Evolutionary conservation across 2,329 filamentous ascomycete species (phyloP), one percentile per base, ranked within the genome.

Genomic region (Seiridium unicorne): DNA sequence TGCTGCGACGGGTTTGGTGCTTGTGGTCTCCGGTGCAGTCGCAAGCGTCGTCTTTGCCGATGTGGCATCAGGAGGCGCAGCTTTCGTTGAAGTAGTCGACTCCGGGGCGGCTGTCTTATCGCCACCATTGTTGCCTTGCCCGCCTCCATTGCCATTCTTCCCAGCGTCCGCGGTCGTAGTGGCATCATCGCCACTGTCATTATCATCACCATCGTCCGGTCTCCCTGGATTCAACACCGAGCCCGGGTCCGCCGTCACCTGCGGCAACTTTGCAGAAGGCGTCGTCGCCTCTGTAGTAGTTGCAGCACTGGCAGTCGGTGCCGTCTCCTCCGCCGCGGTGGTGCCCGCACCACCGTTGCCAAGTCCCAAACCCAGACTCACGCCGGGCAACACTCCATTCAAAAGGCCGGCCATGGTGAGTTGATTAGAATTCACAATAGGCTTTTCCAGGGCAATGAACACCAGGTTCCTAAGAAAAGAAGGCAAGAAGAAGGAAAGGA

Each of bases 341-440:
- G 56, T 26, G 11, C 34, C 35, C 38, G 58, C 49, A 44, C 57
- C 40, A 57, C 54, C 53, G 60, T 38, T 47, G 32, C 60, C 57
- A 13, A 57, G 34, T 2, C 59, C 59, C 46, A 61, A 42, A 38
- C 58, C 58, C 44, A 60, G 31, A 32, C 34, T 48, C n/a, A 46
- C 42, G 49, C 47, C 51, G 34, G 57, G 34, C 31, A 57, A 57
- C 51, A 61, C 44, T 44, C 60, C 58, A 7, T 32, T 44, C 35
- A 62, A 62, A 54, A 62, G 60, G 53, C 60, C 60, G 57, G 60
- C 48, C 60, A 62, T 62, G 32, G 32, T 60, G 57, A 56, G 31
- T 18, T 53, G 42, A 53, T 42, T 44, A 42, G 11, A 44, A 6
- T 18, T 32, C 26, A 46, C 44, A 34, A 57, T 34, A 36, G 46